Percentiles rank a stretch among this genome's conserved stretches.
Evolutionary conservation across 805 yeast genomes (phyloP).

Genomic region (Kurtzmaniella fragi): DNA sequence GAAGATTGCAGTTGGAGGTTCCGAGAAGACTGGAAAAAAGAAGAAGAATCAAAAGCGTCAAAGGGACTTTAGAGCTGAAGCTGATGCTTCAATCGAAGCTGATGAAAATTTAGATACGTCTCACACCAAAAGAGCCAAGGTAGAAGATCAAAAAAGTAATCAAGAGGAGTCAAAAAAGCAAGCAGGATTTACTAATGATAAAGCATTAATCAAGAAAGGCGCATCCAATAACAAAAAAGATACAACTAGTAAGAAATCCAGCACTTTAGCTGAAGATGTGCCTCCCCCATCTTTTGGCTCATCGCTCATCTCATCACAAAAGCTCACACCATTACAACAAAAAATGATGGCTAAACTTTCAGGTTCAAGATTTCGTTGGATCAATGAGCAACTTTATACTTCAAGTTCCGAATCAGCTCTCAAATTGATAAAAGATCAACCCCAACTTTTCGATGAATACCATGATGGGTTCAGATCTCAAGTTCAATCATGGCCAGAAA

Average conservation of each 20-base stretch:
- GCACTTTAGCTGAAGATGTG: conserved; percentile 4
- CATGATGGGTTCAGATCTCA: conserved; percentile 94
- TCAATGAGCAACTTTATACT: conserved; percentile 94
- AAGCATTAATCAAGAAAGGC: conserved; percentile 6
- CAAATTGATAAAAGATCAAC: conserved; percentile 68
- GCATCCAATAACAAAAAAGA: conserved; percentile 1
- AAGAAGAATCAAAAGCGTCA: conserved; percentile 5
- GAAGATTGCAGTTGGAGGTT: conserved; percentile 44
- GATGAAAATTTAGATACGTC: neutral
- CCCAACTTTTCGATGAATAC: conserved; percentile 86
- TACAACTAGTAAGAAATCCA: conserved; percentile 10
- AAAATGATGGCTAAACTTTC: conserved; percentile 93
- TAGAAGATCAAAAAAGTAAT: neutral
- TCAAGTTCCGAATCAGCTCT: conserved; percentile 74
- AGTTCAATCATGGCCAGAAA: conserved; percentile 97
- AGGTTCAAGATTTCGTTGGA: conserved; percentile 97
- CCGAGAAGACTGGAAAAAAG: conserved; percentile 3
- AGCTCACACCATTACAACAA: conserved; percentile 82
- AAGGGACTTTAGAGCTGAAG: conserved; percentile 4
- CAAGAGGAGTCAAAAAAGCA: conserved; percentile 2
- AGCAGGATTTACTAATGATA: conserved; percentile 4
- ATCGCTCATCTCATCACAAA: conserved; percentile 19
- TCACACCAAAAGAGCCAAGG: conserved; percentile 1
- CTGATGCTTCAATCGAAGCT: conserved; percentile 1
- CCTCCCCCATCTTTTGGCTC: conserved; percentile 13